Evolutionary conservation across 768 basidiomycete genomes (phyloP).

Genomic region (Suillus lakei): DNA sequence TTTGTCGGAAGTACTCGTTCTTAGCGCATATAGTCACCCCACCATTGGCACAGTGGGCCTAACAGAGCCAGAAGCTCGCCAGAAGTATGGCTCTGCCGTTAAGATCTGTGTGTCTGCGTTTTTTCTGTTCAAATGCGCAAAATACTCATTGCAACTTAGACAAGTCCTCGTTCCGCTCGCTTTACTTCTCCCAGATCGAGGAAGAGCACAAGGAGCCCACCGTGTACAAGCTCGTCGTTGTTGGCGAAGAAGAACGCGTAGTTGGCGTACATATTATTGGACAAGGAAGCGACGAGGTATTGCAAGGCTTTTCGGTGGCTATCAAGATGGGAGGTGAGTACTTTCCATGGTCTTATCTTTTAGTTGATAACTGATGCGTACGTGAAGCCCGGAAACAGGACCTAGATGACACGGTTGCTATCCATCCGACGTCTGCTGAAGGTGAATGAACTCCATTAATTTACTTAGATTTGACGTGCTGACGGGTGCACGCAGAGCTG

Average conservation of each 20-base stretch:
- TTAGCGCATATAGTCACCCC: conserved; percentile 68
- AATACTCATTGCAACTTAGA: conserved; percentile 47
- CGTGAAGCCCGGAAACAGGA: conserved; percentile 71
- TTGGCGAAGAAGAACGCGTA: conserved; percentile 89
- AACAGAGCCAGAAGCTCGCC: conserved; percentile 88
- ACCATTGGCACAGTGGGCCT: conserved; percentile 95
- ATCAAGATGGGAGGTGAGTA: conserved; percentile 87
- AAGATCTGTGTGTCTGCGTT: conserved; percentile 79
- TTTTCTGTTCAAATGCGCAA: conserved; percentile 7
- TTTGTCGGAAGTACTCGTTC: conserved; percentile 8
- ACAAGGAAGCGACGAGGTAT: conserved; percentile 87
- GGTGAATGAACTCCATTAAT: conserved; percentile 49
- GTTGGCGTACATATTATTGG: conserved; percentile 97
- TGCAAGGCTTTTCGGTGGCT: conserved; percentile 98
- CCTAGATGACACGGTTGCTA: conserved; percentile 88
- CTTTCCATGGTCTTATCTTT: background rate
- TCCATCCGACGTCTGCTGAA: conserved; percentile 88
- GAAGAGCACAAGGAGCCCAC: conserved; percentile 95
- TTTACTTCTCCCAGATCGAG: conserved; percentile 92
- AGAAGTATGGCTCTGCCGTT: conserved; percentile 85
- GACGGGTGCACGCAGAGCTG: conserved; percentile 45
- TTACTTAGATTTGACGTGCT: conserved; percentile 16
- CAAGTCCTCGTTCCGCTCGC: conserved; percentile 77
- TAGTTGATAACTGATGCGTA: background rate
- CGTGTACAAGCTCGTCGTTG: conserved; percentile 88